These are phyloP conservation scores for Trichopus zeylanicus DNA, from an alignment of 116 monocot species.

Conservation along the genomic window DNA sequence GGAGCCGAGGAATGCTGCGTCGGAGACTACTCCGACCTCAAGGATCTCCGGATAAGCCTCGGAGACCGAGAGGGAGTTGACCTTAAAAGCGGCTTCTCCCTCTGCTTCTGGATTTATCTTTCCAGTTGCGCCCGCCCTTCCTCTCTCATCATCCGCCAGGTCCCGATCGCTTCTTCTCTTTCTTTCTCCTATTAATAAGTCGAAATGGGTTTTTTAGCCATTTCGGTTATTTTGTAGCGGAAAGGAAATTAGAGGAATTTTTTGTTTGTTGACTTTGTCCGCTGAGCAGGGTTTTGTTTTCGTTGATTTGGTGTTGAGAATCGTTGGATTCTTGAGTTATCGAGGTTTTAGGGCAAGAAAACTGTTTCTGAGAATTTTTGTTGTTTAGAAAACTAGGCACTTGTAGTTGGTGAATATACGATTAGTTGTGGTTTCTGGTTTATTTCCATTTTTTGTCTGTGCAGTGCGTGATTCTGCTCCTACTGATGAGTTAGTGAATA, in stretches of 20 bases:
- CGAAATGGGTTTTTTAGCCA: background rate
- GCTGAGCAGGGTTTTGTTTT: too few species aligned
- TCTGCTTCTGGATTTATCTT: constrained; percentile 75
- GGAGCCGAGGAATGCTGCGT: constrained; percentile 12
- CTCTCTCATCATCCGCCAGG: constrained; percentile 55
- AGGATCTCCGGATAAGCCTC: constrained; percentile 24
- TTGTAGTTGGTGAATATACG: too few species aligned
- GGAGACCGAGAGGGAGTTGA: constrained; percentile 16
- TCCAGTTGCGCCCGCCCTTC: constrained; percentile 36
- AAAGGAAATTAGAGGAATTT: too few species aligned
- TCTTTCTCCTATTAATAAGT: background rate
- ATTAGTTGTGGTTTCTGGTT: too few species aligned
- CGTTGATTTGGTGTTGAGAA: too few species aligned
- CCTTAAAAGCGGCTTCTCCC: constrained; percentile 30
- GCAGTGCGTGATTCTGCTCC: background rate
- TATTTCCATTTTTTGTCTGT: too few species aligned
- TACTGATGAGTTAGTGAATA: background rate
- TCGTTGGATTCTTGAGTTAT: too few species aligned
- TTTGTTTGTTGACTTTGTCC: too few species aligned
- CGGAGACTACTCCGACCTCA: constrained; percentile 28
- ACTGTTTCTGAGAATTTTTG: too few species aligned
- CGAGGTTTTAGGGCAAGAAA: too few species aligned
- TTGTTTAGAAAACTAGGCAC: too few species aligned
- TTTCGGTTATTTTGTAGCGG: background rate
- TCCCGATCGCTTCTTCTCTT: constrained; percentile 1